These are phyloP conservation scores for Aspergillus bridgeri DNA, from an alignment of 495 filamentous ascomycete species.

Conservation along the genomic window DNA sequence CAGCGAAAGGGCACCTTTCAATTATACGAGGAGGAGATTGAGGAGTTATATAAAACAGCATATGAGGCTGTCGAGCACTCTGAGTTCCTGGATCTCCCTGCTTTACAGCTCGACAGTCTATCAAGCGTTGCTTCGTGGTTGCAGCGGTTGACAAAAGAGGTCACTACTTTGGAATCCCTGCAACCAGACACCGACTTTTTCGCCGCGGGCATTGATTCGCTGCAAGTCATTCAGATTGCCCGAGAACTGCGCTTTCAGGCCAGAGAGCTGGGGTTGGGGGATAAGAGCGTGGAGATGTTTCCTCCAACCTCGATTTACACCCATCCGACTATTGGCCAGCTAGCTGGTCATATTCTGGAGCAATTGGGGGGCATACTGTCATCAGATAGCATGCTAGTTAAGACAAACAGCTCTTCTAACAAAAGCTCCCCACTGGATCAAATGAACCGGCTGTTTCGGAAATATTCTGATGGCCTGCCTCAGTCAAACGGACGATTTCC, in stretches of 20 bases:
- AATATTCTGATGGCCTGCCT: slow-evolving; percentile 12
- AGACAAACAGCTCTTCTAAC: neutral
- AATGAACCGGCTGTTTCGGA: slow-evolving; percentile 5
- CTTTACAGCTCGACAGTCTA: neutral
- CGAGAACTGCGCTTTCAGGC: slow-evolving; percentile 13
- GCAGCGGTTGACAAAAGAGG: slow-evolving; percentile 2
- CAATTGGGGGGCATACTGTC: neutral
- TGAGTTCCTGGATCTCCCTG: neutral
- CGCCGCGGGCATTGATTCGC: slow-evolving; percentile 12
- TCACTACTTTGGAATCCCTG: slow-evolving; percentile 24
- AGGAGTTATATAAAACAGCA: slow-evolving; percentile 5
- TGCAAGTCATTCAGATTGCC: slow-evolving; percentile 13
- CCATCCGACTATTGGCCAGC: slow-evolving; percentile 5
- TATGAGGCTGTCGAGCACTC: slow-evolving; percentile 6
- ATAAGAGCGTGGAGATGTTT: neutral
- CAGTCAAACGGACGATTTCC: neutral
- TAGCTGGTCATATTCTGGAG: slow-evolving; percentile 3
- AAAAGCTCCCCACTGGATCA: neutral
- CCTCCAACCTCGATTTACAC: slow-evolving; percentile 9
- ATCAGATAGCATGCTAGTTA: neutral
- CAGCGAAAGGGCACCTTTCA: slow-evolving; percentile 25
- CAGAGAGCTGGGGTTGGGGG: neutral
- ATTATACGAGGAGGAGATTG: slow-evolving; percentile 12
- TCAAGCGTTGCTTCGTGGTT: neutral
- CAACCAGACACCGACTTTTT: slow-evolving; percentile 10